Percentiles rank a stretch among this genome's conserved stretches.
phyloP scores from a whole-genome alignment of 2,329 filamentous ascomycete species.

The Fusarium cicatricum region DNA sequence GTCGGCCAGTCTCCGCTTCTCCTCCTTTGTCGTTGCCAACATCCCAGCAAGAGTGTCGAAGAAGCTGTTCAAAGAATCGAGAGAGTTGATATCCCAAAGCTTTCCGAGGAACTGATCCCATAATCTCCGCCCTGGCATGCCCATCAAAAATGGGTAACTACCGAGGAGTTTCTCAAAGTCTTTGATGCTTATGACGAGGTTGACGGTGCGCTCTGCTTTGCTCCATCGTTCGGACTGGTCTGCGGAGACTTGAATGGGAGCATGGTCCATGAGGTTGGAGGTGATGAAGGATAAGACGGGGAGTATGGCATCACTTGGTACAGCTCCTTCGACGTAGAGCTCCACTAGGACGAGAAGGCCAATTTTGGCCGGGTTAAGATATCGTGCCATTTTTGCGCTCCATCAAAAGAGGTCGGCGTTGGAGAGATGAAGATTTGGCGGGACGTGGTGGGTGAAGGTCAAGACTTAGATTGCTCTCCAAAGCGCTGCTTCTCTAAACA shows the following conservation, averaged over 20 bases:
- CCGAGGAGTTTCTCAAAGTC: constrained; percentile 67
- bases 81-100: constrained; percentile 84
- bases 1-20: constrained; percentile 64
- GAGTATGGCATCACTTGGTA: constrained; percentile 75
- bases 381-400: constrained; percentile 70
- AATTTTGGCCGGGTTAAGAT: constrained; percentile 88
- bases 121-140: constrained; percentile 78
- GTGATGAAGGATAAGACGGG: constrained; percentile 82
- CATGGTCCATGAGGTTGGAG: constrained; percentile 68
- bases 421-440: neutral
- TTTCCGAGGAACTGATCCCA: constrained; percentile 85
- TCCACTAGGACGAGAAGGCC: constrained; percentile 82
- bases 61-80: constrained; percentile 82
- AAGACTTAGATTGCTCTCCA: neutral
- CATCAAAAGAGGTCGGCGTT: neutral
- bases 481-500: neutral
- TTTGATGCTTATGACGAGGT: constrained; percentile 62
- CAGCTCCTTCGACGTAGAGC: constrained; percentile 77
- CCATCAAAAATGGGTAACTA: constrained; percentile 59
- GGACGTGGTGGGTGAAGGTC: neutral
- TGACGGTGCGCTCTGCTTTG: constrained; percentile 59
- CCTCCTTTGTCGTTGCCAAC: constrained; percentile 69
- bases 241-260: constrained; percentile 40
- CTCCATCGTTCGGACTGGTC: constrained; percentile 52
- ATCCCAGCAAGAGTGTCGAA: constrained; percentile 68